A percentile compares a stretch with the other conserved stretches of the same genome.
phyloP scores from a whole-genome alignment of 2,329 filamentous ascomycete genomes.

The Stachybotrys echinatus region DNA sequence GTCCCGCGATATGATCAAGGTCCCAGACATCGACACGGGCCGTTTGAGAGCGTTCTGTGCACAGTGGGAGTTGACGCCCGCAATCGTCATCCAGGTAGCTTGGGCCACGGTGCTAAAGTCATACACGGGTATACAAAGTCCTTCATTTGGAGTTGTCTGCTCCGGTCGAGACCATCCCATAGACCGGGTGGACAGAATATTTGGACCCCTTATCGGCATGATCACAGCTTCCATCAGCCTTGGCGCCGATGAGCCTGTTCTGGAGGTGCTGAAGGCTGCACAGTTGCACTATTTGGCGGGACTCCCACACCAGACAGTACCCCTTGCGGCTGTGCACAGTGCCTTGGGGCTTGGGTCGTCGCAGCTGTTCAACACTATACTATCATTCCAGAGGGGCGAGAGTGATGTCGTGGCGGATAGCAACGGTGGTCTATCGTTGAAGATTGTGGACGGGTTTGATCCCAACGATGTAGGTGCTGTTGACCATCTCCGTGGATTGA shows the following conservation, averaged over 20 bases:
- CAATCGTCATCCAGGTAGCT: conserved; percentile 43
- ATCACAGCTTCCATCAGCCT: conserved; percentile 42
- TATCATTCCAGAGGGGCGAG: conserved; percentile 26
- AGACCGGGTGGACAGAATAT: conserved; percentile 38
- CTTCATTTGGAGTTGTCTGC: conserved; percentile 49
- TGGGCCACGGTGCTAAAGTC: conserved; percentile 46
- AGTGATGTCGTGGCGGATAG: no score
- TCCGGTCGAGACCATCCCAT: conserved; percentile 49
- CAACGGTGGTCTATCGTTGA: no score
- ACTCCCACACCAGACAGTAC: conserved; percentile 43
- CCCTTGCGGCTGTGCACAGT: conserved; percentile 39
- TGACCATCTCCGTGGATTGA: no score
- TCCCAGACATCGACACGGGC: conserved; percentile 3
- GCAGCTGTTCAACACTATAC: conserved; percentile 24
- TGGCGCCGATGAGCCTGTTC: conserved; percentile 25
- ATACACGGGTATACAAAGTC: conserved; percentile 39
- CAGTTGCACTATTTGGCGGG: conserved; percentile 35
- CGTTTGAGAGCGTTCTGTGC: conserved; percentile 28
- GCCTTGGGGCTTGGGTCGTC: conserved; percentile 12
- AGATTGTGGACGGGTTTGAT: no score
- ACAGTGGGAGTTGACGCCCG: conserved; percentile 36
- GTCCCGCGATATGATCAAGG: no score
- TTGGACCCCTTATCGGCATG: conserved; percentile 51
- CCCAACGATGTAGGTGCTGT: no score
- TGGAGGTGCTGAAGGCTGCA: no score